Conservation (phyloP, 306 rosid genomes). For the Dicorynia guianensis region DNA sequence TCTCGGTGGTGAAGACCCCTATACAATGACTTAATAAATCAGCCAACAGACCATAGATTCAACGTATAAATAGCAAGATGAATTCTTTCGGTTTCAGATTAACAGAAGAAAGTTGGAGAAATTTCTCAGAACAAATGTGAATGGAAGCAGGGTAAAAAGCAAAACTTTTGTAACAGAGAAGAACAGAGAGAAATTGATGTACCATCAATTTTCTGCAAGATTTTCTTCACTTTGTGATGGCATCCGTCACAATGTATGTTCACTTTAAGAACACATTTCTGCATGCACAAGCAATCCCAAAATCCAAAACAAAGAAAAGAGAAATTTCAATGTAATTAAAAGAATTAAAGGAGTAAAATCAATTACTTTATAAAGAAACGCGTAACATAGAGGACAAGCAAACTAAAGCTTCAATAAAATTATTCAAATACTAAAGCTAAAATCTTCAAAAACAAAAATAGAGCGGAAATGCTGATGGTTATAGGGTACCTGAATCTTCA, state of each 20-base stretch:
- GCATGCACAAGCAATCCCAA: slow-evolving; percentile 53
- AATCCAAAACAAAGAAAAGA: slow-evolving; percentile 44
- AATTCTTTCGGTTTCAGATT: background rate
- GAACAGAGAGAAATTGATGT: slow-evolving; percentile 8
- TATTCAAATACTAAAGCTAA: slow-evolving; percentile 19
- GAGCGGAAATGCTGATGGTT: slow-evolving; percentile 18
- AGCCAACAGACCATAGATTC: background rate
- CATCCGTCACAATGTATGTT: slow-evolving; percentile 88
- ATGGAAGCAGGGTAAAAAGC: background rate
- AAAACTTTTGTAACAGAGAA: background rate
- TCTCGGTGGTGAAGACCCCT: slow-evolving; percentile 90
- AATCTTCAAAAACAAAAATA: background rate
- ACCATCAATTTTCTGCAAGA: slow-evolving; percentile 83
- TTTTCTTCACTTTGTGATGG: slow-evolving; percentile 79
- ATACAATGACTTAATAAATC: background rate
- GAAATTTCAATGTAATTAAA: slow-evolving; percentile 27
- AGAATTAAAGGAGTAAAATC: background rate
- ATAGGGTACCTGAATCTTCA: slow-evolving; percentile 83
- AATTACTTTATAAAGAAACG: slow-evolving; percentile 19
- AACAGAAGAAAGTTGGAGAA: background rate
- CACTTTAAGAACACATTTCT: slow-evolving; percentile 85
- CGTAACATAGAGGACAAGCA: background rate
- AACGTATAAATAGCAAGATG: too few relatives aligned
- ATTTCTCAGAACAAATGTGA: background rate
- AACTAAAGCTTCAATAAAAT: slow-evolving; percentile 4